Conservation (phyloP, 2,329 filamentous ascomycete genomes). For the Lasiodiplodia sp. region DNA sequence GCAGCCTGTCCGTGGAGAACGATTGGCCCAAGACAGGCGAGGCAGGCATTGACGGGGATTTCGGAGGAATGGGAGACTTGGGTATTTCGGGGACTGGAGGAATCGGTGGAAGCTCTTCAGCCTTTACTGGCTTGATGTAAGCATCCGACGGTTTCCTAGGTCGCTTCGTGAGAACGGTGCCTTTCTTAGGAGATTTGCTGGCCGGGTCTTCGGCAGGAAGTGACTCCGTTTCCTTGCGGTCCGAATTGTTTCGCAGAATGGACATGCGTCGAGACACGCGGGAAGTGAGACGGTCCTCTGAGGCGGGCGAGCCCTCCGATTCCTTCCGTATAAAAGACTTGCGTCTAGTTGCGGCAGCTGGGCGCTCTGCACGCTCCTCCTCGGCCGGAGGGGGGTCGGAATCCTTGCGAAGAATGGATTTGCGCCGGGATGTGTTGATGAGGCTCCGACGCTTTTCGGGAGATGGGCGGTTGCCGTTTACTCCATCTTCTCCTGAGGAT, state of each 20-base stretch:
- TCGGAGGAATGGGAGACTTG: slow-evolving; percentile 15
- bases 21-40: slow-evolving; percentile 44
- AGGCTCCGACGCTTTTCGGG: slow-evolving; percentile 29
- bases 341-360: slow-evolving; percentile 7
- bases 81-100: slow-evolving; percentile 10
- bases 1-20: slow-evolving; percentile 57
- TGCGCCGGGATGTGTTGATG: slow-evolving; percentile 23
- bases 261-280: slow-evolving; percentile 24
- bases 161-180: slow-evolving; percentile 43
- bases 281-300: slow-evolving; percentile 28
- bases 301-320: slow-evolving; percentile 28
- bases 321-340: slow-evolving; percentile 31
- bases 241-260: slow-evolving; percentile 21
- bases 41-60: slow-evolving; percentile 21
- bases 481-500: slow-evolving; percentile 23
- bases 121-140: slow-evolving; percentile 21
- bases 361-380: slow-evolving; percentile 13
- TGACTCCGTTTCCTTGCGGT: slow-evolving; percentile 19
- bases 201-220: slow-evolving; percentile 9
- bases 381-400: slow-evolving; percentile 20
- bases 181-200: slow-evolving; percentile 32
- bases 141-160: slow-evolving; percentile 39
- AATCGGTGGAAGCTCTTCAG: slow-evolving; percentile 21
- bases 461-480: slow-evolving; percentile 21
- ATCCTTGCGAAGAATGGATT: slow-evolving; percentile 30